phyloP scores from a whole-genome alignment of 2,329 filamentous ascomycete species.

The Zasmidium cellare region DNA sequence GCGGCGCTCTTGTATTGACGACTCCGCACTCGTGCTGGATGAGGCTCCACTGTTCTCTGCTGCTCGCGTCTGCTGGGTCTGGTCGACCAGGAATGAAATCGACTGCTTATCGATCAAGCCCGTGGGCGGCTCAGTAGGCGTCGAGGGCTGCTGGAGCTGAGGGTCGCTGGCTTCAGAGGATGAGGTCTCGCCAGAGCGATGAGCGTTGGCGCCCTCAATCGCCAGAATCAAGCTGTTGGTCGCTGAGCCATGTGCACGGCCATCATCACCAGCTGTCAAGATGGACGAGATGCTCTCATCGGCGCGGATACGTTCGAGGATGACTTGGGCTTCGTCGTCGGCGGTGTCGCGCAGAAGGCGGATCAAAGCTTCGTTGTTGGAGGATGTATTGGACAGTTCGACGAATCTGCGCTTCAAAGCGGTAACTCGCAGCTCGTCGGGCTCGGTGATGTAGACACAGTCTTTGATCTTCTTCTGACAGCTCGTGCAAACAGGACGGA shows the following conservation, averaged over 20 bases:
- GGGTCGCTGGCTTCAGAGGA: too few species aligned
- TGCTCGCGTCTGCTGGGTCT: too few species aligned
- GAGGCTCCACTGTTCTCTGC: too few species aligned
- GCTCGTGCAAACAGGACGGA: constrained; percentile 9
- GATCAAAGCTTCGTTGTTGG: constrained; percentile 6
- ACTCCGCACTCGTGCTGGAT: too few species aligned
- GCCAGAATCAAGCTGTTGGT: constrained; percentile 3
- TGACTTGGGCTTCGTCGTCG: constrained; percentile 3
- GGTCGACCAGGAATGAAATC: constrained; percentile 1
- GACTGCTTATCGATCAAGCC: neutral
- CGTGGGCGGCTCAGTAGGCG: too few species aligned
- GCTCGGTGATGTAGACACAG: constrained; percentile 15
- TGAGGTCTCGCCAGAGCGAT: too few species aligned
- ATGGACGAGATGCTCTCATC: constrained; percentile 7
- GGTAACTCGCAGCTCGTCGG: constrained; percentile 14
- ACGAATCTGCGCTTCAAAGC: constrained; percentile 10
- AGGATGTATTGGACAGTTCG: constrained; percentile 7
- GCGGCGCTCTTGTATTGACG: too few species aligned
- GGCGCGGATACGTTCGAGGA: constrained; percentile 10
- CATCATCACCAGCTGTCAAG: neutral
- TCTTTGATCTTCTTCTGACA: constrained; percentile 1
- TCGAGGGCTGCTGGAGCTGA: too few species aligned
- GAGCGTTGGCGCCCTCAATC: neutral
- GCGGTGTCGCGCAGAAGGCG: constrained; percentile 6
- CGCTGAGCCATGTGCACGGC: neutral